phyloP scores from a whole-genome alignment of 1,284 basidiomycete genomes.

The Ceratobasidium sp. region DNA sequence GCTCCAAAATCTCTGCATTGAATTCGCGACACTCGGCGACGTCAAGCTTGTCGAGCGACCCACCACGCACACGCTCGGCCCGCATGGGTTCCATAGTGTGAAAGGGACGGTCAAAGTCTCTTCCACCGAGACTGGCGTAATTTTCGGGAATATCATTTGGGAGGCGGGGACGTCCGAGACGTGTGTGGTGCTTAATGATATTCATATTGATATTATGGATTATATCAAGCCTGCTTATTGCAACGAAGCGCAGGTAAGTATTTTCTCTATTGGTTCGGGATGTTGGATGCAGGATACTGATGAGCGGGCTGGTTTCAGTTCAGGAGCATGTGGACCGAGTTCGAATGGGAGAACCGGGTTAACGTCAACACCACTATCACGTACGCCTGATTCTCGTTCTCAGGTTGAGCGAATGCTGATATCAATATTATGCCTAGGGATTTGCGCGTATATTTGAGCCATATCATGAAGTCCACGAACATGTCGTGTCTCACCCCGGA shows the following conservation, averaged over 20 bases:
- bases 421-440: constrained; percentile 59
- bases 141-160: constrained; percentile 98
- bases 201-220: constrained; percentile 99
- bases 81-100: constrained; percentile 98
- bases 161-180: constrained; percentile 84
- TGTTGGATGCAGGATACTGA: constrained; percentile 8
- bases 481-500: constrained; percentile 98
- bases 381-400: constrained; percentile 57
- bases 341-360: constrained; percentile 98
- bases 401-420: constrained; percentile 37
- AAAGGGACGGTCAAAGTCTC: constrained; percentile 99
- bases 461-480: constrained; percentile 93
- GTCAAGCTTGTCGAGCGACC: constrained; percentile 97
- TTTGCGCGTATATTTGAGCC: constrained; percentile 84
- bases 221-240: constrained; percentile 98
- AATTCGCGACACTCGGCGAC: constrained; percentile 98
- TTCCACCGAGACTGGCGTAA: constrained; percentile 97
- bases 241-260: constrained; percentile 88
- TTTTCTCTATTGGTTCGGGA: not conserved
- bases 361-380: constrained; percentile 87
- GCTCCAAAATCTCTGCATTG: constrained; percentile 94
- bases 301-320: constrained; percentile 68
- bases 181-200: constrained; percentile 94
- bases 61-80: constrained; percentile 90
- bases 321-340: constrained; percentile 97